Conservation (phyloP, 1,284 basidiomycete genomes). For the Salmacisia buchloeana region DNA sequence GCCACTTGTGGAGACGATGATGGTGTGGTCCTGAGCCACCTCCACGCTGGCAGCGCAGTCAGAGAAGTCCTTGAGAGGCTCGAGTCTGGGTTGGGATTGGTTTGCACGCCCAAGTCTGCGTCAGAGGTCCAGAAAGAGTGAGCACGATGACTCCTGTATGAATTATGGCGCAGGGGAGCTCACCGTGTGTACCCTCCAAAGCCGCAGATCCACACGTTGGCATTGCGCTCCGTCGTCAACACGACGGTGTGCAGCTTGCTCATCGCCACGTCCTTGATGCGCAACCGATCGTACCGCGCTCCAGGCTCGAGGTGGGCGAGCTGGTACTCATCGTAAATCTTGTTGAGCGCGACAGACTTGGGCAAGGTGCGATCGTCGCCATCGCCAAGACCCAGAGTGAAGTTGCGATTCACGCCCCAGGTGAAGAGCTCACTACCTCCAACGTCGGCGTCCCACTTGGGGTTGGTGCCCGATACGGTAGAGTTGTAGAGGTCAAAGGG, state of each 20-base stretch:
- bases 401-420: conserved; percentile 78
- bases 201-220: conserved; percentile 47
- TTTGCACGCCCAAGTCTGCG: conserved; percentile 69
- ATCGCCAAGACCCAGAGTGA: conserved; percentile 69
- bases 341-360: conserved; percentile 65
- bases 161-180: conserved; percentile 17
- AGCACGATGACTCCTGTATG: conserved; percentile 14
- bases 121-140: background rate
- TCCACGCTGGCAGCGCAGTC: conserved; percentile 61
- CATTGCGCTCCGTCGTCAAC: conserved; percentile 35
- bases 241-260: conserved; percentile 42
- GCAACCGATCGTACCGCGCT: conserved; percentile 33
- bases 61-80: conserved; percentile 62
- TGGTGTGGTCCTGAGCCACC: conserved; percentile 87
- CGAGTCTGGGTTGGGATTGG: conserved; percentile 70
- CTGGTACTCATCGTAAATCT: conserved; percentile 1
- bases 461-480: conserved; percentile 43
- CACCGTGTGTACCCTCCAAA: conserved; percentile 34
- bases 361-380: conserved; percentile 72
- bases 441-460: conserved; percentile 1
- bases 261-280: conserved; percentile 42
- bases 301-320: conserved; percentile 17
- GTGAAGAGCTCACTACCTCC: conserved; percentile 63
- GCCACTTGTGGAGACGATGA: conserved; percentile 72
- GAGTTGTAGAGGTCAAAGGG: conserved; percentile 87